These are phyloP conservation scores for Teratosphaeriaceae sp. DNA, from an alignment of 2,329 filamentous ascomycete species.

Conservation along the genomic window DNA sequence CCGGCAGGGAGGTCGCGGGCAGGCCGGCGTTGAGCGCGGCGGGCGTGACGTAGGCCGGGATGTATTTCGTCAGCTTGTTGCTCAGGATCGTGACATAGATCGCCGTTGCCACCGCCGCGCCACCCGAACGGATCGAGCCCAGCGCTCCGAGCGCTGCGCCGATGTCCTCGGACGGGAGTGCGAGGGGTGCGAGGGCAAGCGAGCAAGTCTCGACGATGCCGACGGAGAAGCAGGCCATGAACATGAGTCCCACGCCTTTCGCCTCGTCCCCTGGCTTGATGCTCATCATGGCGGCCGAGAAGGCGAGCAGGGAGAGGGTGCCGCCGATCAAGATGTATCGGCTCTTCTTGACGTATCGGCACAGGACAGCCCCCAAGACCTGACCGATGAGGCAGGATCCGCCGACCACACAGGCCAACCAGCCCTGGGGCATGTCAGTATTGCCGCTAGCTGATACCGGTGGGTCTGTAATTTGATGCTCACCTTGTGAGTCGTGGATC, in stretches of 20 bases:
- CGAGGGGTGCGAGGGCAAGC: conserved; percentile 1
- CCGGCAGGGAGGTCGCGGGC: conserved; percentile 6
- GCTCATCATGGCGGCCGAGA: conserved; percentile 3
- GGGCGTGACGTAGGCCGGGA: conserved; percentile 7
- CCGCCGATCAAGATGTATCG: conserved; percentile 6
- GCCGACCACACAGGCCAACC: conserved; percentile 6
- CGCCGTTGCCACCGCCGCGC: conserved; percentile 31
- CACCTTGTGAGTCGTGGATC: conserved; percentile 2
- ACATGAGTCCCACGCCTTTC: conserved; percentile 1
- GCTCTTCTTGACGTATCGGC: conserved; percentile 5
- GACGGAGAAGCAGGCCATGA: conserved; percentile 6
- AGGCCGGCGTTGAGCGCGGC: conserved; percentile 9
- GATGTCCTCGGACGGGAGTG: conserved; percentile 9
- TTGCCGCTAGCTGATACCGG: no score
- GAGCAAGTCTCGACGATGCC: conserved; percentile 8
- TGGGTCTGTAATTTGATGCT: neutral
- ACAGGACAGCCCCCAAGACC: conserved; percentile 3
- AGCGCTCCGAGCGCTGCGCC: conserved; percentile 6
- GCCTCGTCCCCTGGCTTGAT: neutral
- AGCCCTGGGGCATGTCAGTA: conserved; percentile 2
- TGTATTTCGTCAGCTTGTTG: conserved; percentile 9
- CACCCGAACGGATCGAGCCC: conserved; percentile 10
- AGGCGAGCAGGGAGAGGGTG: conserved; percentile 1
- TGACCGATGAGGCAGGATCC: conserved; percentile 3
- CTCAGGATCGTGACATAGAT: conserved; percentile 31